Evolutionary conservation across 176 grass and related monocot genomes (phyloP).

Genomic region (Puya raimondii): DNA sequence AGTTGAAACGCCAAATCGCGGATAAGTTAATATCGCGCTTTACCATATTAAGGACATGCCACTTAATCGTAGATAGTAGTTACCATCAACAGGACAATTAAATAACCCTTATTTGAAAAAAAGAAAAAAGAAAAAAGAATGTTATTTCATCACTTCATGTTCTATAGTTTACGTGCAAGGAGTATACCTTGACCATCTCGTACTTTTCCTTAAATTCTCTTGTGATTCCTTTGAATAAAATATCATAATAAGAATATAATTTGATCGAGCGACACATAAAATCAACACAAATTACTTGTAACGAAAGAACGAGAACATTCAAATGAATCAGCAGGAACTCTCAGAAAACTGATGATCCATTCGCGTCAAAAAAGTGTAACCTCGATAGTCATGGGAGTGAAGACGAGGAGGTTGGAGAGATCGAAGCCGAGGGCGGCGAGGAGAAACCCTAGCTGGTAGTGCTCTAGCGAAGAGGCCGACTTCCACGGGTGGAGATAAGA

Average conservation of each 20-base stretch:
- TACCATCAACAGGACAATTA: not conserved
- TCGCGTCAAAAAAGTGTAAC: conserved; percentile 20
- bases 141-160: too few species aligned
- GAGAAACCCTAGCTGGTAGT: conserved; percentile 89
- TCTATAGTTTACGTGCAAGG: not conserved
- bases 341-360: not conserved
- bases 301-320: not conserved
- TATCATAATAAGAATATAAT: not conserved
- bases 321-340: not conserved
- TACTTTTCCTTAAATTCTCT: not conserved
- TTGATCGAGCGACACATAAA: not conserved
- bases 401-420: conserved; percentile 86
- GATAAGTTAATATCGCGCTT: not conserved
- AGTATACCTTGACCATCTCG: not conserved
- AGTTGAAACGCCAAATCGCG: too few species aligned
- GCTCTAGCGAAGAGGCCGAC: conserved; percentile 47
- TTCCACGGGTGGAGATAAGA: conserved; percentile 94
- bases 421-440: conserved; percentile 61
- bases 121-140: not conserved
- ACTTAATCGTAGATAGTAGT: not conserved
- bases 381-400: conserved; percentile 97
- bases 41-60: not conserved
- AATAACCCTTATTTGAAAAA: not conserved
- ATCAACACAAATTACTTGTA: not conserved
- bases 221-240: not conserved